Conservation (phyloP, 1,284 basidiomycete genomes). For the Neolentinus lepideus region DNA sequence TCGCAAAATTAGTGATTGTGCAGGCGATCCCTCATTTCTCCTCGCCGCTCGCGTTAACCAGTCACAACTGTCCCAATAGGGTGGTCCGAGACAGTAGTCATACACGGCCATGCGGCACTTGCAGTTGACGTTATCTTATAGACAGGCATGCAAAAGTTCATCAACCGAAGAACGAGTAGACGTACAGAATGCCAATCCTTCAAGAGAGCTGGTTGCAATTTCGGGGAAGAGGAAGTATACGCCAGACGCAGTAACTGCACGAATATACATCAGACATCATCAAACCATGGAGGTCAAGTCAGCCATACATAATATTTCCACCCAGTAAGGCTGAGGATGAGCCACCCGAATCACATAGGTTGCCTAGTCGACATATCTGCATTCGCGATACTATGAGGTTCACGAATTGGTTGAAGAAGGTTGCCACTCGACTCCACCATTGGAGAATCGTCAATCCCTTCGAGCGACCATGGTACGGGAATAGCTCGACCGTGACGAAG, state of each 20-base stretch:
- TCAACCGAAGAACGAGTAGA: not conserved
- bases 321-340: constrained; percentile 11
- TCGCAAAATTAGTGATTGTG: too few species aligned
- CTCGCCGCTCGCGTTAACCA: too few species aligned
- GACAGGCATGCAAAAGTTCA: too few species aligned
- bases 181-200: constrained; percentile 55
- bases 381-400: constrained; percentile 48
- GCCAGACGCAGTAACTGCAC: constrained; percentile 28
- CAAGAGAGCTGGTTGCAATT: constrained; percentile 45
- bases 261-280: not conserved
- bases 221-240: constrained; percentile 49
- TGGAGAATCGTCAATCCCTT: constrained; percentile 46
- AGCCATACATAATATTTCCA: constrained; percentile 39
- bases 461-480: constrained; percentile 42
- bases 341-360: not conserved
- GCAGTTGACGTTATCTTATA: too few species aligned
- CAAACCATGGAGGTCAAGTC: not conserved
- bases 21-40: too few species aligned
- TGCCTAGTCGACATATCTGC: constrained; percentile 22
- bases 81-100: too few species aligned
- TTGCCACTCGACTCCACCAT: constrained; percentile 41
- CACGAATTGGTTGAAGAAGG: constrained; percentile 53
- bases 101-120: too few species aligned
- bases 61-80: too few species aligned
- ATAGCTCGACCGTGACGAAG: constrained; percentile 31